Evolutionary conservation across 345 rosid genomes (phyloP).

Genomic region (Citrus cavaleriei): DNA sequence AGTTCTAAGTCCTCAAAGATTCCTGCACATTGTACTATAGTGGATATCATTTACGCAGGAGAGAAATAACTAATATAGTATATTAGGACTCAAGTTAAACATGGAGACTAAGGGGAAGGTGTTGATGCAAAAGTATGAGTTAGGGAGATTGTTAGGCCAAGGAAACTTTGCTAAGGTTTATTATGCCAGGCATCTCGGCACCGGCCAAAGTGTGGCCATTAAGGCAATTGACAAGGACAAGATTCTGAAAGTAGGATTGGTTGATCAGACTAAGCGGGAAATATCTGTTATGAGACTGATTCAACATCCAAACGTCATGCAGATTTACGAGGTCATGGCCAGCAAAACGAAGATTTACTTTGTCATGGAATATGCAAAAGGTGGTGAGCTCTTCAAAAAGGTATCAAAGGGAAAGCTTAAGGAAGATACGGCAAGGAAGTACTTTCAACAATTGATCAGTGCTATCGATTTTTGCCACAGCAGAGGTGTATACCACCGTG

Average conservation of each 20-base stretch:
- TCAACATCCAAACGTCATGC: constrained; percentile 38
- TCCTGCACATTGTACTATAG: constrained; percentile 4
- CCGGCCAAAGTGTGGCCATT: constrained; percentile 32
- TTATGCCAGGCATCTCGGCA: constrained; percentile 29
- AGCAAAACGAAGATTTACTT: constrained; percentile 43
- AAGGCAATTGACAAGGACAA: constrained; percentile 41
- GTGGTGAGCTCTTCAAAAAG: constrained; percentile 40
- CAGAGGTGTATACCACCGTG: constrained; percentile 40
- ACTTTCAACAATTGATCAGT: constrained; percentile 36
- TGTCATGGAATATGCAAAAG: constrained; percentile 39
- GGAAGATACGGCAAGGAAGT: constrained; percentile 35
- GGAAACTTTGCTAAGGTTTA: constrained; percentile 42
- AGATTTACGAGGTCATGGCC: constrained; percentile 44
- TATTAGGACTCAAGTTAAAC: constrained; percentile 5
- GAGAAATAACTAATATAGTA: neutral
- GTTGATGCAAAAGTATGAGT: constrained; percentile 39
- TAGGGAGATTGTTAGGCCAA: constrained; percentile 40
- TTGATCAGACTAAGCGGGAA: constrained; percentile 43
- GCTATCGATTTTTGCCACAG: constrained; percentile 45
- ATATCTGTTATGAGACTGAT: constrained; percentile 35
- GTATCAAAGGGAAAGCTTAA: constrained; percentile 34
- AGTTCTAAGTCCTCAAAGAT: constrained; percentile 5
- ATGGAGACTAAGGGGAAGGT: constrained; percentile 33
- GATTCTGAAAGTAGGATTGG: constrained; percentile 30
- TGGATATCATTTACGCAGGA: constrained; percentile 8